Percentiles rank a stretch among this genome's conserved stretches.
Evolutionary conservation across 1,139 yeast genomes (phyloP).

Genomic region (Citeromyces hawaiiensis): DNA sequence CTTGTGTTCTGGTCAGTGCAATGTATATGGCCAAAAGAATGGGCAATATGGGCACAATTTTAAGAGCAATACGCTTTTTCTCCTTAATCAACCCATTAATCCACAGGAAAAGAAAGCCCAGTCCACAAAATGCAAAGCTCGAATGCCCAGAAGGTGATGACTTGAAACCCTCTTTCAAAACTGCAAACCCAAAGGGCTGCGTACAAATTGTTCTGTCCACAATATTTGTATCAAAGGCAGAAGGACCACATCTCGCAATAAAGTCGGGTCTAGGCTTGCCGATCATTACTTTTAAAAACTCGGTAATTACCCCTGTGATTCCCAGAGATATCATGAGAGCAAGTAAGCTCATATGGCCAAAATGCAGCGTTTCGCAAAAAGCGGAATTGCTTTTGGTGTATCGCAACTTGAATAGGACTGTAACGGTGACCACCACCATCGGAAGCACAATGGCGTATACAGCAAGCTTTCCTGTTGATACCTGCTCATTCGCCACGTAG

Average conservation of each 20-base stretch:
- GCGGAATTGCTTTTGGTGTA: background rate
- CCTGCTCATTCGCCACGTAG: constrained; percentile 28
- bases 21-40: constrained; percentile 47
- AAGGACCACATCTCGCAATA: constrained; percentile 53
- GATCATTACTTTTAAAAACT: constrained; percentile 50
- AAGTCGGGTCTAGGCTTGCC: constrained; percentile 77
- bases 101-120: constrained; percentile 53
- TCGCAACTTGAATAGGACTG: background rate
- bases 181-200: constrained; percentile 23
- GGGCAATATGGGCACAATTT: constrained; percentile 22
- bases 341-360: constrained; percentile 24
- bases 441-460: constrained; percentile 29
- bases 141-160: constrained; percentile 77
- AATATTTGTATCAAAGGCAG: constrained; percentile 4
- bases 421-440: constrained; percentile 4
- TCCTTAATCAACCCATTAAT: constrained; percentile 25
- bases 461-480: constrained; percentile 21
- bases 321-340: constrained; percentile 27
- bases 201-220: constrained; percentile 36
- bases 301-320: constrained; percentile 30
- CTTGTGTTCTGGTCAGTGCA: constrained; percentile 64
- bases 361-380: constrained; percentile 14
- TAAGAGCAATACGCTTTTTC: constrained; percentile 22
- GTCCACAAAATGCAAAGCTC: constrained; percentile 51
- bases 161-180: constrained; percentile 54